phyloP scores from a whole-genome alignment of 2,329 filamentous ascomycete genomes.

The Boeremia lycopersici region DNA sequence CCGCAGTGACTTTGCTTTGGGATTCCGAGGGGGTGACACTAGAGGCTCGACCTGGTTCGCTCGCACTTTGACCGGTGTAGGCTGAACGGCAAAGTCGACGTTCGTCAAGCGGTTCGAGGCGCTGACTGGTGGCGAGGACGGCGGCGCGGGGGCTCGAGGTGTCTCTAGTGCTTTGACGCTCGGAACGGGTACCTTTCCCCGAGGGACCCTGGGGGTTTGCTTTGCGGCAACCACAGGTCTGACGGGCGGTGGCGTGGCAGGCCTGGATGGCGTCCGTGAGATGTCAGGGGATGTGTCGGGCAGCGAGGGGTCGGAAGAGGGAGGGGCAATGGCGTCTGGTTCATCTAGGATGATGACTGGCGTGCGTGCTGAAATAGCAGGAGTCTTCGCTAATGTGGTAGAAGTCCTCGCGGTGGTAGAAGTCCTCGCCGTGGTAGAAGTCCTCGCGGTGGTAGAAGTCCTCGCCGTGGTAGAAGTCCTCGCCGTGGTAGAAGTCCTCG shows the following conservation, averaged over 20 bases:
- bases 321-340: constrained; percentile 21
- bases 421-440: no score
- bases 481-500: no score
- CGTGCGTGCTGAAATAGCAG: constrained; percentile 13
- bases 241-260: constrained; percentile 5
- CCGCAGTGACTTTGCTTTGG: constrained; percentile 45
- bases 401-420: constrained; percentile 32
- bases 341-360: constrained; percentile 48
- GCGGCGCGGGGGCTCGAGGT: constrained; percentile 30
- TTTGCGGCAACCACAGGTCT: not conserved
- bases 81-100: constrained; percentile 36
- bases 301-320: constrained; percentile 32
- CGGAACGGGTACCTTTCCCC: constrained; percentile 34
- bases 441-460: no score
- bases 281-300: constrained; percentile 27
- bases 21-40: constrained; percentile 26
- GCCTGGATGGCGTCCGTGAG: not conserved
- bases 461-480: no score
- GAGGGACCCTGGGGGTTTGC: constrained; percentile 31
- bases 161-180: constrained; percentile 28
- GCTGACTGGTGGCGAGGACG: constrained; percentile 47
- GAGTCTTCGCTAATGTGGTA: constrained; percentile 22
- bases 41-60: constrained; percentile 8
- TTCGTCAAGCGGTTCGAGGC: constrained; percentile 46
- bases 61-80: constrained; percentile 1